These are phyloP conservation scores for Pseudogymnoascus sp. DNA, from an alignment of 2,329 filamentous ascomycete genomes.

Conservation along the genomic window DNA sequence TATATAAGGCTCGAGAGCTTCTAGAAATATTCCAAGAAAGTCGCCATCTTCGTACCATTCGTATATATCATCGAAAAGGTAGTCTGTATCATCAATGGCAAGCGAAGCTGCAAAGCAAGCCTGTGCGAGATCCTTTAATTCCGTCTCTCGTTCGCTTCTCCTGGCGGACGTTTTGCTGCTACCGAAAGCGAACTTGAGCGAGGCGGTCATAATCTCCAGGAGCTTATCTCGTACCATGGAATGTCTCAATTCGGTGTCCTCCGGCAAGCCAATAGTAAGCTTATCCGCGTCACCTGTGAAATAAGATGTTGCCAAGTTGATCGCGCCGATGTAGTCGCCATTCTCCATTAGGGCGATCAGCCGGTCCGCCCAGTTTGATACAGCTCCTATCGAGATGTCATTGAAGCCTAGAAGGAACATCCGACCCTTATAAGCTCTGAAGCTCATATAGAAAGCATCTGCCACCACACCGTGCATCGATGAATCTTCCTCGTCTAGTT, in stretches of 20 bases:
- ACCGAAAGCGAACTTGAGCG: conserved; percentile 81
- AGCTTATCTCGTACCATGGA: conserved; percentile 80
- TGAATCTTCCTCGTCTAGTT: conserved; percentile 75
- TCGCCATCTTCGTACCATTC: conserved; percentile 78
- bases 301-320: conserved; percentile 83
- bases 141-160: conserved; percentile 37
- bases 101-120: conserved; percentile 79
- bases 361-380: conserved; percentile 96
- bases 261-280: conserved; percentile 84
- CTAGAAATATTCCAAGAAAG: conserved; percentile 68
- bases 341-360: conserved; percentile 90
- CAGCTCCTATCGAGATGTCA: conserved; percentile 78
- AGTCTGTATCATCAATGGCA: conserved; percentile 68
- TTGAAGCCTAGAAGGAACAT: conserved; percentile 91
- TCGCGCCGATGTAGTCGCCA: conserved; percentile 90
- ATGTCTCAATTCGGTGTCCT: conserved; percentile 68
- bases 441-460: conserved; percentile 97
- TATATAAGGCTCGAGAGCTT: conserved; percentile 82
- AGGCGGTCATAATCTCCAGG: conserved; percentile 87
- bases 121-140: conserved; percentile 69
- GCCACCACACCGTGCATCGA: conserved; percentile 94
- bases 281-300: conserved; percentile 89
- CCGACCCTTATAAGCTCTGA: conserved; percentile 88
- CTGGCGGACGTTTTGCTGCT: conserved; percentile 43
- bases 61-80: conserved; percentile 85